Evolutionary conservation across 768 basidiomycete species (phyloP).

Genomic region (Auricularia heimuer): DNA sequence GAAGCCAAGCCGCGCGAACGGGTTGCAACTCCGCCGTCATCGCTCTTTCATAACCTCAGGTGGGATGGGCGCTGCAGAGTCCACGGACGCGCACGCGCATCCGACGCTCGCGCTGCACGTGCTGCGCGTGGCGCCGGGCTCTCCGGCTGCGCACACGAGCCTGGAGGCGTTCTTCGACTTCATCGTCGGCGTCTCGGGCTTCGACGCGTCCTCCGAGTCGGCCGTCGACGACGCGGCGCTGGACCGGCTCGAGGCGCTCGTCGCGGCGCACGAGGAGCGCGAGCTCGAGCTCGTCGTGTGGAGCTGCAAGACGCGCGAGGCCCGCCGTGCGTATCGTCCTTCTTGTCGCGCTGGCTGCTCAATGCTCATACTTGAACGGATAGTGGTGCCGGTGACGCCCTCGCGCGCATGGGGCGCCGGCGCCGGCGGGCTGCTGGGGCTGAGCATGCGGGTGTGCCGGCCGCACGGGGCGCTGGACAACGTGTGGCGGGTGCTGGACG

Average conservation of each 20-base stretch:
- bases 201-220: not conserved
- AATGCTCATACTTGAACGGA: conserved; percentile 24
- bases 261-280: conserved; percentile 16
- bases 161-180: conserved; percentile 97
- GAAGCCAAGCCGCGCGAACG: too few relatives aligned
- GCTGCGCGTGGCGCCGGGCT: conserved; percentile 78
- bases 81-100: not conserved
- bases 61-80: not conserved
- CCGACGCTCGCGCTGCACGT: conserved; percentile 47
- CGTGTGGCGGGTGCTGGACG: conserved; percentile 98
- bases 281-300: conserved; percentile 64
- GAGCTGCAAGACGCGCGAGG: conserved; percentile 69
- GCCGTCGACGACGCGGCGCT: not conserved
- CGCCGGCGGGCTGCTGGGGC: conserved; percentile 85
- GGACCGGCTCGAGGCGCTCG: not conserved
- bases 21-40: too few relatives aligned
- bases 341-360: conserved; percentile 26
- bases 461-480: conserved; percentile 82
- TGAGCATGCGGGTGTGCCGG: conserved; percentile 89
- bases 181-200: conserved; percentile 79
- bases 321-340: conserved; percentile 41
- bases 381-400: conserved; percentile 15
- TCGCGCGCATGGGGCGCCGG: conserved; percentile 13
- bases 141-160: conserved; percentile 76
- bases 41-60: too few relatives aligned